Evolutionary conservation across 176 grass and related monocot genomes (phyloP).

Genomic region (Hyparrhenia diplandra): DNA sequence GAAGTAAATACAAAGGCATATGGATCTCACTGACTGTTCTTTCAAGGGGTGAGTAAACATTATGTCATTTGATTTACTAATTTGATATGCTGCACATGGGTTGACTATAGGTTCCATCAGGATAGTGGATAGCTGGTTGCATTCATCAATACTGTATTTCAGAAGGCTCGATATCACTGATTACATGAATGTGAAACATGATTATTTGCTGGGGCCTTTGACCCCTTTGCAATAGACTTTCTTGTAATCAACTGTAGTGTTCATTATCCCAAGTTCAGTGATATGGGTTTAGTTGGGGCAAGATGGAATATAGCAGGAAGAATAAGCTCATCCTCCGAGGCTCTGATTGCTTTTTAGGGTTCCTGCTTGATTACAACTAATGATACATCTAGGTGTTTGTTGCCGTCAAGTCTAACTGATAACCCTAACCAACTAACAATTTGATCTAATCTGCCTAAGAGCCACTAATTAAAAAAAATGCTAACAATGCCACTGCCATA

Average conservation of each 20-base stretch:
- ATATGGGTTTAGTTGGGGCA: background rate
- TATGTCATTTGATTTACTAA: conserved; percentile 14
- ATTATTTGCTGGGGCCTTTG: background rate
- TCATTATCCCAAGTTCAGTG: background rate
- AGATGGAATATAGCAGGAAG: background rate
- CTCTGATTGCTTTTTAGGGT: background rate
- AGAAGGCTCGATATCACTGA: background rate
- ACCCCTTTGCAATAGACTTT: background rate
- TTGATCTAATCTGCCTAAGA: background rate
- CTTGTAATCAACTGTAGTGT: background rate
- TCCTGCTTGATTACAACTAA: background rate
- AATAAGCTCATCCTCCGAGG: background rate
- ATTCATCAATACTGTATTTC: background rate
- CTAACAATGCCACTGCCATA: background rate
- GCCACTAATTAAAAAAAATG: background rate
- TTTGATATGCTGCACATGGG: background rate
- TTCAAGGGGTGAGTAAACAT: conserved; percentile 71
- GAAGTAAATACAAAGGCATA: conserved; percentile 98
- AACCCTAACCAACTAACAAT: background rate
- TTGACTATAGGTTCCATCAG: background rate
- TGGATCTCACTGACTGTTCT: conserved; percentile 89
- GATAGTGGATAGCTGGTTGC: background rate
- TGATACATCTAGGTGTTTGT: background rate
- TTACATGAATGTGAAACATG: background rate
- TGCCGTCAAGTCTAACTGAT: background rate